phyloP scores from a whole-genome alignment of 2,329 filamentous ascomycete genomes.

The Aspergillus novofumigatus region DNA sequence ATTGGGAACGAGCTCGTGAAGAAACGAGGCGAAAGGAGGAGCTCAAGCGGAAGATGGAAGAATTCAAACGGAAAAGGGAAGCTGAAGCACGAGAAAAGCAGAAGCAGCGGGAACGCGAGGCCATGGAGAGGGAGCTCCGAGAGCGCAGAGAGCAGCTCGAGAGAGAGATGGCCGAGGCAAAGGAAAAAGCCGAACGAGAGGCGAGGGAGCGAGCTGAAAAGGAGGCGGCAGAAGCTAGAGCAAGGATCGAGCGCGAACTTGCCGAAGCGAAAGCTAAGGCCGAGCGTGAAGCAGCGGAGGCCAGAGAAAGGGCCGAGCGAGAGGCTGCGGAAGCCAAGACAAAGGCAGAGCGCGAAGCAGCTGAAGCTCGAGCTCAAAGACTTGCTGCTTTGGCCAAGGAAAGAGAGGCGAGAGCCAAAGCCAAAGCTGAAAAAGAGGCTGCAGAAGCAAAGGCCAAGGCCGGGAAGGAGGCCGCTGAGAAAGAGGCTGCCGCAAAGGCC shows the following conservation, averaged over 20 bases:
- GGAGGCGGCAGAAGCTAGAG: conserved; percentile 24
- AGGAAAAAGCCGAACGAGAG: conserved; percentile 19
- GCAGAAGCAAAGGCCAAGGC: conserved; percentile 33
- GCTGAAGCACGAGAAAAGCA: conserved; percentile 37
- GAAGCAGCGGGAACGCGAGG: conserved; percentile 36
- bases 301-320: conserved; percentile 27
- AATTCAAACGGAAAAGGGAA: conserved; percentile 33
- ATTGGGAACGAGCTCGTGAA: conserved; percentile 28
- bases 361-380: conserved; percentile 12
- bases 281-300: conserved; percentile 8
- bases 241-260: conserved; percentile 13
- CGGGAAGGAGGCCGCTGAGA: conserved; percentile 53
- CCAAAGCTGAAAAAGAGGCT: conserved; percentile 27
- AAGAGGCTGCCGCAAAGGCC: conserved; percentile 54
- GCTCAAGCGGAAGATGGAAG: conserved; percentile 36
- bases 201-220: conserved; percentile 16
- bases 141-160: conserved; percentile 40
- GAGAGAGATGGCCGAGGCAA: conserved; percentile 32
- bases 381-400: neutral
- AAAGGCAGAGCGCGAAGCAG: conserved; percentile 30
- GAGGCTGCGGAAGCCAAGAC: conserved; percentile 34
- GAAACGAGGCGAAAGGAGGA: conserved; percentile 35
- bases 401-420: conserved; percentile 15
- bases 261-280: conserved; percentile 16
- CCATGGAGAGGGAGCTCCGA: conserved; percentile 37